Evolutionary conservation across 805 yeast species (phyloP), one percentile per base, ranked within the genome.

Genomic region (Lipomyces orientalis): DNA sequence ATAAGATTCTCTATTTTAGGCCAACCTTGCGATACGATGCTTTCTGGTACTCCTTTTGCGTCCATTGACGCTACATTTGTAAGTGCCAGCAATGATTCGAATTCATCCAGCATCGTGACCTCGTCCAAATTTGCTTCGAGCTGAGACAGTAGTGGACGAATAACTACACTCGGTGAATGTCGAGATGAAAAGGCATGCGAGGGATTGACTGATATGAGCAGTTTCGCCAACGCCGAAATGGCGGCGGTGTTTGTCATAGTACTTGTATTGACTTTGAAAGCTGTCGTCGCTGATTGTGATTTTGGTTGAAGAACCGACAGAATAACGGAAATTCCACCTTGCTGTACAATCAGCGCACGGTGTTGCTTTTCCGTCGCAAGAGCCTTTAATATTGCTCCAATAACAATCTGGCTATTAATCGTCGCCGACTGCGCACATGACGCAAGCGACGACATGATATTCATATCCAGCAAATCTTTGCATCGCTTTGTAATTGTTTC

Each of bases 51-150:
- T 14, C 76, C 77, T 4, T 81, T 79, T 10, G 80, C 80, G 55
- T 79, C 80, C 1, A 81, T 67, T 0, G 91, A 82, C 0, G 91
- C 85, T 7, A 89, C 71, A 76, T 90, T 90, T 0, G 94, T 90
- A 35, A 90, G 80, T 0, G 93, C 91, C 29, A 88, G 74, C 52
- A 90, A 77, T 0, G 88, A 79, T 72, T 87, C 89, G 71, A 83
- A 84, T 25, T 83, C 81, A 60, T 81, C 83, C 34, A 81, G 75
- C 19, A 76, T 61, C 19, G 78, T 77, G 6, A 74, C 62, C 14
- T 64, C 72, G 2, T 77, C 70, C 34, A 51, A 37, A 16, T 73
- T 73, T 60, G 66, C 61, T 54, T 64, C 63, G 39, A 81, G 69
- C 65, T 75, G 78, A 4, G 55, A 66, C n/a, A 73, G 29, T 14